These are phyloP conservation scores for Cornus suecica DNA, from an alignment of 148 eudicot species.

Conservation along the genomic window DNA sequence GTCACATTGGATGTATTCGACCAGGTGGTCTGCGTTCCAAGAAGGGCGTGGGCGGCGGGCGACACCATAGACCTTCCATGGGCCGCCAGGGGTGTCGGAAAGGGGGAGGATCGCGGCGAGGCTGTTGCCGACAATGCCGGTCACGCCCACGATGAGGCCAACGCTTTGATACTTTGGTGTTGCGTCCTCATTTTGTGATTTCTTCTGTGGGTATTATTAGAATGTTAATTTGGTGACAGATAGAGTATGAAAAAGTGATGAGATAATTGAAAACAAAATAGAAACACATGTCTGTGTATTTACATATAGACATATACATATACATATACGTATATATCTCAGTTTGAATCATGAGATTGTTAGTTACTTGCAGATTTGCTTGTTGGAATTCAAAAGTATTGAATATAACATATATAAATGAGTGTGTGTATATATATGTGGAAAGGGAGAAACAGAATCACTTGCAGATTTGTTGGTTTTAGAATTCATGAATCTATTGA, in stretches of 20 bases:
- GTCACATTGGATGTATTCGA: conserved; percentile 8
- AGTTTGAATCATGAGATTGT: too few relatives aligned
- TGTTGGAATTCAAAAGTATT: too few relatives aligned
- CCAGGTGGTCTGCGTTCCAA: conserved; percentile 6
- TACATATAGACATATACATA: too few relatives aligned
- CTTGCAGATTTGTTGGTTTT: too few relatives aligned
- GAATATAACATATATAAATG: too few relatives aligned
- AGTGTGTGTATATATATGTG: too few relatives aligned
- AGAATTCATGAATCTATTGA: neutral
- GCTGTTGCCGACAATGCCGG: too few relatives aligned
- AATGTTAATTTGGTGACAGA: neutral
- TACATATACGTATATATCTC: too few relatives aligned
- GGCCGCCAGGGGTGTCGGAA: conserved; percentile 12
- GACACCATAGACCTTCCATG: conserved; percentile 12
- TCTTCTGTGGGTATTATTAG: conserved; percentile 1
- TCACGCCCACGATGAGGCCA: conserved; percentile 1
- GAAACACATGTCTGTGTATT: too few relatives aligned
- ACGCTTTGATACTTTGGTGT: conserved; percentile 4
- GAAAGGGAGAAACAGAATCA: neutral
- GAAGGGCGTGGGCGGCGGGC: conserved; percentile 8
- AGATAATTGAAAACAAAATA: too few relatives aligned
- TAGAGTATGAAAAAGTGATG: neutral
- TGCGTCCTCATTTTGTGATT: neutral
- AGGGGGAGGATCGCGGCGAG: conserved; percentile 11
- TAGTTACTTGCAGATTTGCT: too few relatives aligned